phyloP scores from a whole-genome alignment of 257 asterid genomes.

The Ballota nigra region DNA sequence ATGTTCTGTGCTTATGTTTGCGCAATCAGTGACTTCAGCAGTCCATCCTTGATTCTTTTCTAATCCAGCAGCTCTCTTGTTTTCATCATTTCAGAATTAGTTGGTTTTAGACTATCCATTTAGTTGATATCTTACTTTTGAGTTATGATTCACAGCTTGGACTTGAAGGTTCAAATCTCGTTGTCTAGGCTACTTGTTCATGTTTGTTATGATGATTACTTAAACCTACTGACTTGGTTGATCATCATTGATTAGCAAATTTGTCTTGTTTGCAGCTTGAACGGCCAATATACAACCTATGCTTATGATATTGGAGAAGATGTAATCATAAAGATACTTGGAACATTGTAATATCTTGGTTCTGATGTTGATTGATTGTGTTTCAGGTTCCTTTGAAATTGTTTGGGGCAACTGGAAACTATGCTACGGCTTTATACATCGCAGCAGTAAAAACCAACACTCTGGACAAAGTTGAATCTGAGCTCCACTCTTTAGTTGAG shows the following conservation, averaged over 20 bases:
- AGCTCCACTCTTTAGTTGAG: conserved; percentile 62
- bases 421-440: conserved; percentile 86
- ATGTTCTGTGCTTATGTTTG: not conserved
- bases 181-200: not conserved
- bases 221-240: not conserved
- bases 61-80: not conserved
- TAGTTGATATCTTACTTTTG: not conserved
- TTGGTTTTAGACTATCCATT: not conserved
- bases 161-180: not conserved
- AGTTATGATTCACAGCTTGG: not conserved
- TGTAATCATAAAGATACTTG: not conserved
- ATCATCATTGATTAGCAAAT: not conserved
- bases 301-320: not conserved
- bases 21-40: not conserved
- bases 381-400: conserved; percentile 73
- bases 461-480: conserved; percentile 86
- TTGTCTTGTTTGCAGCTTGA: not conserved
- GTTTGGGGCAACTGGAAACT: conserved; percentile 90
- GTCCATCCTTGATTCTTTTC: not conserved
- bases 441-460: conserved; percentile 73
- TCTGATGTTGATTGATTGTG: conserved; percentile 14
- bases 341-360: conserved; percentile 11
- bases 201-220: not conserved
- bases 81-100: not conserved
- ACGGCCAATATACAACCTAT: not conserved